Evolutionary conservation across 306 rosid species (phyloP).

Genomic region (Quercus ilex): DNA sequence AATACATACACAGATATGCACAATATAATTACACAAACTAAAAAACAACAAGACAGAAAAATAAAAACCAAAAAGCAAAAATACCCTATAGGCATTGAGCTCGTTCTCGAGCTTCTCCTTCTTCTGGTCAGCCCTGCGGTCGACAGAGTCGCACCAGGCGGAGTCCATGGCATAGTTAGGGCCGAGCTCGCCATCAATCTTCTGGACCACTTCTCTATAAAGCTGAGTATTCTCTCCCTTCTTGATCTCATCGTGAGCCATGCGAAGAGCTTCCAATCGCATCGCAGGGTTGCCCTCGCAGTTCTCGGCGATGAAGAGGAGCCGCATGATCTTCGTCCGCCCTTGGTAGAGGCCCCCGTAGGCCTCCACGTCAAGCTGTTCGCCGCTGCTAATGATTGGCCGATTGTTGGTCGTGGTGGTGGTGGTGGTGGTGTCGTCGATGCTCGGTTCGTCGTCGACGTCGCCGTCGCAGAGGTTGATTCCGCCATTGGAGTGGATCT

Average conservation of each 20-base stretch:
- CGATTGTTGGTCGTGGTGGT: constrained; percentile 32
- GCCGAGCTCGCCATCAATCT: constrained; percentile 73
- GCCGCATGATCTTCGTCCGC: constrained; percentile 79
- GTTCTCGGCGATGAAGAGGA: constrained; percentile 71
- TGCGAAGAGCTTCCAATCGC: constrained; percentile 88
- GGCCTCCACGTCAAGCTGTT: constrained; percentile 92
- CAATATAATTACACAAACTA: too few relatives aligned
- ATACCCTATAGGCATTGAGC: constrained; percentile 90
- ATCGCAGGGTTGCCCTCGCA: constrained; percentile 50
- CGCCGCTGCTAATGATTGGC: constrained; percentile 74
- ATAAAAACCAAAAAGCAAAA: not conserved
- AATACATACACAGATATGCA: too few relatives aligned
- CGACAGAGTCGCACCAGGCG: constrained; percentile 72
- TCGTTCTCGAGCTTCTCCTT: constrained; percentile 96
- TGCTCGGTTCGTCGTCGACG: constrained; percentile 44
- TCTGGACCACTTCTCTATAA: constrained; percentile 73
- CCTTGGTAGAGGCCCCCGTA: constrained; percentile 82
- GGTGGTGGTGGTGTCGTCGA: not conserved
- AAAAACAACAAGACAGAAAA: too few relatives aligned
- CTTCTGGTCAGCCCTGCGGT: constrained; percentile 83
- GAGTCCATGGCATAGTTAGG: constrained; percentile 51
- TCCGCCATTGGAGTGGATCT: constrained; percentile 73
- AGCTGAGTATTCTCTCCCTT: constrained; percentile 91
- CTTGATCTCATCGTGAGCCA: constrained; percentile 97
- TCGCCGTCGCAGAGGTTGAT: not conserved